Evolutionary conservation across 2,329 filamentous ascomycete genomes (phyloP).

Genomic region (Hortaea werneckii): DNA sequence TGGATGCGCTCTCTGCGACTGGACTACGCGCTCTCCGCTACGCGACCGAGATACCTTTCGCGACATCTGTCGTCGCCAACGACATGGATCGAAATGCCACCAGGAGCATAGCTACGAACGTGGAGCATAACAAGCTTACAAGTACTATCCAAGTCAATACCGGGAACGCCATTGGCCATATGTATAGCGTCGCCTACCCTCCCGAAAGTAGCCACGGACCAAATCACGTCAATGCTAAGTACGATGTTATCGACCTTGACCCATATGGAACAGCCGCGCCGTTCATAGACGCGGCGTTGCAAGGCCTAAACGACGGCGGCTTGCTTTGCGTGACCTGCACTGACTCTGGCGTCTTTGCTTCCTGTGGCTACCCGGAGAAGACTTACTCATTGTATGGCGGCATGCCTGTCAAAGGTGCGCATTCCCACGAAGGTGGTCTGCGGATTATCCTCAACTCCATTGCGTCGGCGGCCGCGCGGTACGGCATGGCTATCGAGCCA

Average conservation of each 20-base stretch:
- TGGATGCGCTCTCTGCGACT: conserved; percentile 90
- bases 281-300: conserved; percentile 84
- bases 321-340: conserved; percentile 93
- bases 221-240: conserved; percentile 41
- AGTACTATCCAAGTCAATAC: conserved; percentile 62
- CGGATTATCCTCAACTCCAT: conserved; percentile 77
- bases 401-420: conserved; percentile 69
- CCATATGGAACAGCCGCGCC: conserved; percentile 89
- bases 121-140: conserved; percentile 67
- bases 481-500: conserved; percentile 82
- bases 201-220: conserved; percentile 24
- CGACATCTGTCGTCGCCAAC: conserved; percentile 54
- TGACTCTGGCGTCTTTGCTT: conserved; percentile 90
- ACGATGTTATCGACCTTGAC: conserved; percentile 92
- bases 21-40: conserved; percentile 86
- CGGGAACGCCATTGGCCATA: conserved; percentile 79
- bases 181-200: conserved; percentile 55
- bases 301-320: conserved; percentile 78
- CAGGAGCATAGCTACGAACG: conserved; percentile 68
- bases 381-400: conserved; percentile 90
- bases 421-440: conserved; percentile 82
- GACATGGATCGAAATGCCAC: conserved; percentile 55
- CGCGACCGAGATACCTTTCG: conserved; percentile 68
- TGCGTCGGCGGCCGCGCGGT: conserved; percentile 68
- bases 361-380: conserved; percentile 89